phyloP scores from a whole-genome alignment of 139 green algal species.

The Chlorella ohadii region DNA sequence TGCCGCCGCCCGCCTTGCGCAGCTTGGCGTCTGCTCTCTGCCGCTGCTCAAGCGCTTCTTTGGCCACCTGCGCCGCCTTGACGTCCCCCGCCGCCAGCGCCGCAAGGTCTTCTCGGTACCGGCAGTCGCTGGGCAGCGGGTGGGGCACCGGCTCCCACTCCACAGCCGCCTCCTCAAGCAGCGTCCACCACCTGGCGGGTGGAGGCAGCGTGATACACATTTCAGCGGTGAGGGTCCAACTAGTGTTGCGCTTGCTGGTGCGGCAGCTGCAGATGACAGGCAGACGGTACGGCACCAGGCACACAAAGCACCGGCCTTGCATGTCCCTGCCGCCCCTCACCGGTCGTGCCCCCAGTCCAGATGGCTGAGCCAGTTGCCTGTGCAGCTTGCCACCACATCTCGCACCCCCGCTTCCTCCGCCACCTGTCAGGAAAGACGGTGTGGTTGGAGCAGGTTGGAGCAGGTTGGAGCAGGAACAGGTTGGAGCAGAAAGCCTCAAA shows the following conservation, averaged over 20 bases:
- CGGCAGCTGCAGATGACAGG: no score
- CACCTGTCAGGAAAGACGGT: neutral
- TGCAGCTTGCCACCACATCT: slow-evolving; percentile 38
- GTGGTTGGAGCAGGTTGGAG: no score
- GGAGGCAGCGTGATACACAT: no score
- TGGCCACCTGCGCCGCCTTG: slow-evolving; percentile 42
- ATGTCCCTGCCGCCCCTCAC: slow-evolving; percentile 25
- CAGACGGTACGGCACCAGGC: no score
- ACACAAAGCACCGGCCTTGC: neutral
- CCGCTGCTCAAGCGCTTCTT: slow-evolving; percentile 62
- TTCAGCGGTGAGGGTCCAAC: no score
- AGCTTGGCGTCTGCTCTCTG: slow-evolving; percentile 65
- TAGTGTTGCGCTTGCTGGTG: no score
- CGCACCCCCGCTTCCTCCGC: neutral
- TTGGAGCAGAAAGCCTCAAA: no score
- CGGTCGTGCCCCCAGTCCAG: slow-evolving; percentile 69
- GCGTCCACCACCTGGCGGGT: slow-evolving; percentile 69
- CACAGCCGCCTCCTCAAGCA: slow-evolving; percentile 44
- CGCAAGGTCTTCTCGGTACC: slow-evolving; percentile 67
- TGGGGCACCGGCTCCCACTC: slow-evolving; percentile 51
- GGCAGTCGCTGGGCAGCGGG: slow-evolving; percentile 72
- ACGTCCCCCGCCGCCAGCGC: slow-evolving; percentile 50
- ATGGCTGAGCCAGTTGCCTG: slow-evolving; percentile 85
- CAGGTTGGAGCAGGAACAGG: no score
- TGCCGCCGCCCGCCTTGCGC: slow-evolving; percentile 36